Evolutionary conservation across 441 rosid species (phyloP).

Genomic region (Pelargonium fulgidum): DNA sequence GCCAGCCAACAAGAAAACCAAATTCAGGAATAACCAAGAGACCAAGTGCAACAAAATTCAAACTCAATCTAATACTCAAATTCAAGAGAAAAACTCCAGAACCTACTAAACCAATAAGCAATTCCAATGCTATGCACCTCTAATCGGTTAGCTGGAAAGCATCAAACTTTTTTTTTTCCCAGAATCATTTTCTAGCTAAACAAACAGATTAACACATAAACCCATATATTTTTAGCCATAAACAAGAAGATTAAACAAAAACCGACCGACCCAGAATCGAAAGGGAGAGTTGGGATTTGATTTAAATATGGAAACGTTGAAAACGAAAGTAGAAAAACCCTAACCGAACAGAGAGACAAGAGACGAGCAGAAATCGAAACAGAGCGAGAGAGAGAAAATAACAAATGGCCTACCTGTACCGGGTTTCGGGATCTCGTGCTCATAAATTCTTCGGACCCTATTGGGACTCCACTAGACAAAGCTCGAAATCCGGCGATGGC

Average conservation of each 20-base stretch:
- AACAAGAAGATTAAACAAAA: neutral
- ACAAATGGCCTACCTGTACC: slow-evolving; percentile 40
- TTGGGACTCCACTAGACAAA: slow-evolving; percentile 31
- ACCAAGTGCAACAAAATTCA: too few relatives aligned
- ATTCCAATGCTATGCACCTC: too few relatives aligned
- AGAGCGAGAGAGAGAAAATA: slow-evolving; percentile 1
- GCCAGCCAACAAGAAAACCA: neutral
- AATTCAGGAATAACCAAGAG: neutral
- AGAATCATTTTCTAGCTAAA: neutral
- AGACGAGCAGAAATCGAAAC: slow-evolving; percentile 10
- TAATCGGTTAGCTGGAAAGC: too few relatives aligned
- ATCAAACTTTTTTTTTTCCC: too few relatives aligned
- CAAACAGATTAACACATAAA: neutral
- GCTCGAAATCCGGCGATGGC: slow-evolving; percentile 28
- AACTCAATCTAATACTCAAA: neutral
- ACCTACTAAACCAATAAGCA: neutral
- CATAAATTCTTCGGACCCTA: slow-evolving; percentile 49
- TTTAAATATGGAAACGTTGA: neutral
- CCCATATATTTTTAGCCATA: neutral
- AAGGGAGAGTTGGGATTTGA: neutral
- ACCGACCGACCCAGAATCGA: neutral
- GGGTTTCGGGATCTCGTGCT: slow-evolving; percentile 65
- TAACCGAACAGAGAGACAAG: slow-evolving; percentile 18
- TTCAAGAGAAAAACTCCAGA: neutral
- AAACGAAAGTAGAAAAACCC: slow-evolving; percentile 11